Percentiles rank a stretch among this genome's conserved stretches.
Conservation (phyloP, 148 eudicot genomes). For the Vaccinium darrowii region DNA sequence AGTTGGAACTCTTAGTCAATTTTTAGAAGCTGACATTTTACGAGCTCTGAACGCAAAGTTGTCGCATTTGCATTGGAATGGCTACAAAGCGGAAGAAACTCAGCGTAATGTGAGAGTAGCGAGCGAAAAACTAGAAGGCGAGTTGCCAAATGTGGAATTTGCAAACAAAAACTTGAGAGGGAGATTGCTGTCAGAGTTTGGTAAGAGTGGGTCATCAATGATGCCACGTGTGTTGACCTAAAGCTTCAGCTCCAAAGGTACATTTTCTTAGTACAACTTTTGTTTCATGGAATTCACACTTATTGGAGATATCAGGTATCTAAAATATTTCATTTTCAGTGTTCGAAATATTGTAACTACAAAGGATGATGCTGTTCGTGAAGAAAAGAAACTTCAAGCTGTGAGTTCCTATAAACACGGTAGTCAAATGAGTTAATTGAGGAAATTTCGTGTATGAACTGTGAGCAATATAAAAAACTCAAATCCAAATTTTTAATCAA, state of each 20-base stretch:
- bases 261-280: background rate
- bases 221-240: conserved; percentile 31
- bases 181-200: conserved; percentile 30
- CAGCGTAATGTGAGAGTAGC: conserved; percentile 26
- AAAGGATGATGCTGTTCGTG: conserved; percentile 24
- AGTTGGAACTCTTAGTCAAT: conserved; percentile 25
- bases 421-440: too few relatives aligned
- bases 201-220: conserved; percentile 29
- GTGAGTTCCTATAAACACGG: conserved; percentile 43
- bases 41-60: conserved; percentile 20
- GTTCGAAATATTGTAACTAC: conserved; percentile 28
- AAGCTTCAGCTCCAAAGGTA: conserved; percentile 57
- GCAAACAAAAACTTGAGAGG: conserved; percentile 32
- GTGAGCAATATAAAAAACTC: too few relatives aligned
- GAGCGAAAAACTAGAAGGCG: conserved; percentile 22
- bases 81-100: conserved; percentile 18
- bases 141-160: conserved; percentile 23
- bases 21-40: conserved; percentile 36
- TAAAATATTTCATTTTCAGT: conserved; percentile 38
- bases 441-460: too few relatives aligned
- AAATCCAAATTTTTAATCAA: too few relatives aligned
- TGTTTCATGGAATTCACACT: background rate
- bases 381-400: conserved; percentile 46
- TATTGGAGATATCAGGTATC: background rate
- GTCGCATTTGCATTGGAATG: conserved; percentile 15